Evolutionary conservation across 2,329 filamentous ascomycete genomes (phyloP).

Genomic region (Aulographum hederae): DNA sequence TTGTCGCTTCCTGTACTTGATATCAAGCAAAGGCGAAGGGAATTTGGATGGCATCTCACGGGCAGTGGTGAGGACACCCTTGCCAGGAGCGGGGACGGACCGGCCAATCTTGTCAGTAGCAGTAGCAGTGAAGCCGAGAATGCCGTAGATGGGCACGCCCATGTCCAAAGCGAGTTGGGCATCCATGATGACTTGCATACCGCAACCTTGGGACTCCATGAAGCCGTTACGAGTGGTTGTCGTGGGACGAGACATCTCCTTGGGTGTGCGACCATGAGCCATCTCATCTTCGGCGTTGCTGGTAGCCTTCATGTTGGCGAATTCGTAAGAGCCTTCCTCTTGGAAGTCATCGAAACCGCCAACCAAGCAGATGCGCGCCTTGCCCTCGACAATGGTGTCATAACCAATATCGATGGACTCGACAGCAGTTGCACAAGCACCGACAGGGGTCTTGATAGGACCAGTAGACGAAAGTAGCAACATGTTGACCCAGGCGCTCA

Average conservation of each 20-base stretch:
- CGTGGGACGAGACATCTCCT: conserved; percentile 94
- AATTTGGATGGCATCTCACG: conserved; percentile 83
- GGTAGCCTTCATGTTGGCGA: conserved; percentile 99
- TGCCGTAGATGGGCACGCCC: conserved; percentile 94
- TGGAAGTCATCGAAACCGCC: conserved; percentile 99
- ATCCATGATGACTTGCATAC: conserved; percentile 98
- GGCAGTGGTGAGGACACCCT: conserved; percentile 91
- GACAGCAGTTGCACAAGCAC: conserved; percentile 90
- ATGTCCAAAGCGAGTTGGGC: conserved; percentile 91
- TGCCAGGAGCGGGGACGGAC: conserved; percentile 86
- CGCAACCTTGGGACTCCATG: conserved; percentile 98
- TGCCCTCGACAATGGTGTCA: conserved; percentile 95
- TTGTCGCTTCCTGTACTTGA: conserved; percentile 92
- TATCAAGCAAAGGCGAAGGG: conserved; percentile 87
- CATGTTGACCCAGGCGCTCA: conserved; percentile 99
- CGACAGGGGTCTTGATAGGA: conserved; percentile 95
- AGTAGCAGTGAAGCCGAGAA: conserved; percentile 82
- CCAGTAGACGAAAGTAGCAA: conserved; percentile 89
- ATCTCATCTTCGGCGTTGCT: conserved; percentile 97
- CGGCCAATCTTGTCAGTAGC: conserved; percentile 98
- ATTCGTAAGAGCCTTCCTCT: conserved; percentile 97
- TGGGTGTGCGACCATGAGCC: conserved; percentile 80
- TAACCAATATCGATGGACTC: conserved; percentile 97
- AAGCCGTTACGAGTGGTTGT: conserved; percentile 95
- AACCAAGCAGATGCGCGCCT: conserved; percentile 91